phyloP scores from a whole-genome alignment of 257 asterid genomes.

The Solanum arcanum region DNA sequence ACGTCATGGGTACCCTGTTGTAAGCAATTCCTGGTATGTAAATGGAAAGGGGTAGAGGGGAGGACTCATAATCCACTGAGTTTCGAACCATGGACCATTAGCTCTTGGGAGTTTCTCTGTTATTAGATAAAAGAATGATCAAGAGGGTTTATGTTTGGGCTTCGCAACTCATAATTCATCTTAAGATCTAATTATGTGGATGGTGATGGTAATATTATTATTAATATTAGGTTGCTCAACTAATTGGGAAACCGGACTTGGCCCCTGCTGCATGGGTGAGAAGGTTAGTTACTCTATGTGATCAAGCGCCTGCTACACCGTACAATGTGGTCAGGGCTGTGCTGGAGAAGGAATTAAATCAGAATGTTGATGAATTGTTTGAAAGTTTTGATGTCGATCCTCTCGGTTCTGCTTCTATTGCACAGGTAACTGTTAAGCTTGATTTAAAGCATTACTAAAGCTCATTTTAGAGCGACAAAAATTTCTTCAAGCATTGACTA shows the following conservation, averaged over 20 bases:
- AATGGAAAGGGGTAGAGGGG: not conserved
- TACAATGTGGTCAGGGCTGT: slow-evolving; percentile 50
- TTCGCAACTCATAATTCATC: not conserved
- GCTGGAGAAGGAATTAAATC: slow-evolving; percentile 79
- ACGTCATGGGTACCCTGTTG: not conserved
- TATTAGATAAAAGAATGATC: not conserved
- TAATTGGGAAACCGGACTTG: slow-evolving; percentile 93
- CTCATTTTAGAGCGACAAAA: not conserved
- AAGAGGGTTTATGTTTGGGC: not conserved
- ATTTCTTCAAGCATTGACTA: not conserved
- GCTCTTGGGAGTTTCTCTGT: not conserved
- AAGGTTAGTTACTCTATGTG: slow-evolving; percentile 93
- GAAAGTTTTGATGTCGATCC: slow-evolving; percentile 73
- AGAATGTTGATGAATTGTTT: slow-evolving; percentile 53
- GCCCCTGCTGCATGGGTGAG: slow-evolving; percentile 97
- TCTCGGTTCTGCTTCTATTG: slow-evolving; percentile 98
- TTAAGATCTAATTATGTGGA: not conserved
- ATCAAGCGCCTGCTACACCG: slow-evolving; percentile 87
- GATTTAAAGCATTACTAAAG: not conserved
- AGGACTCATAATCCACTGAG: not conserved
- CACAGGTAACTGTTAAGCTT: slow-evolving; percentile 51
- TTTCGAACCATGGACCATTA: not conserved
- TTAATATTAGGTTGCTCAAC: slow-evolving; percentile 67
- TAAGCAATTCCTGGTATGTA: not conserved
- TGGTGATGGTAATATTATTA: not conserved